Evolutionary conservation across 1,139 yeast genomes (phyloP).

Genomic region (Debaryomyces subglobosus): DNA sequence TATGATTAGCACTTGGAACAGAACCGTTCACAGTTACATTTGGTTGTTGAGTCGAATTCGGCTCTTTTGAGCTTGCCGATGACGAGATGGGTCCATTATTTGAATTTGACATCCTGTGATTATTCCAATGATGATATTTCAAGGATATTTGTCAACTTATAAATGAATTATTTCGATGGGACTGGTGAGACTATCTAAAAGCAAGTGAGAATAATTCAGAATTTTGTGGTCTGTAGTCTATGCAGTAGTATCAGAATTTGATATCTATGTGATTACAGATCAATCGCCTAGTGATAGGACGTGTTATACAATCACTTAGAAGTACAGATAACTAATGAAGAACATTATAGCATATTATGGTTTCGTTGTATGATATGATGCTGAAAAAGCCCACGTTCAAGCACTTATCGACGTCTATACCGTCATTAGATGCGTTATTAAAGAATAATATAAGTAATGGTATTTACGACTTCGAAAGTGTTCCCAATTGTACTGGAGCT

Average conservation of each 20-base stretch:
- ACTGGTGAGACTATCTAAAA: background rate
- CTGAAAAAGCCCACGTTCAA: slow-evolving; percentile 14
- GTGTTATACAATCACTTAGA: background rate
- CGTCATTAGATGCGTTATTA: slow-evolving; percentile 29
- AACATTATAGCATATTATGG: slow-evolving; percentile 14
- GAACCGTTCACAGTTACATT: slow-evolving; percentile 12
- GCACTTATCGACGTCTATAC: slow-evolving; percentile 29
- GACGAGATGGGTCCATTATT: background rate
- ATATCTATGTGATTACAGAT: background rate
- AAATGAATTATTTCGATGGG: slow-evolving; percentile 9
- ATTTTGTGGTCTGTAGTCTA: slow-evolving; percentile 7
- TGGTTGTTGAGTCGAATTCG: slow-evolving; percentile 6
- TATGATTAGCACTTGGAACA: background rate
- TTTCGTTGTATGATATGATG: slow-evolving; percentile 19
- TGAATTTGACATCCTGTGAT: background rate
- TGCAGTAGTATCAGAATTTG: background rate
- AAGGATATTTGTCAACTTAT: background rate
- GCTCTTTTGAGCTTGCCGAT: slow-evolving; percentile 9
- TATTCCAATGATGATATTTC: background rate
- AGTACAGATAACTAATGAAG: slow-evolving; percentile 1
- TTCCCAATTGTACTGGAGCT: slow-evolving; percentile 34
- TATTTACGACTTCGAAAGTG: slow-evolving; percentile 42
- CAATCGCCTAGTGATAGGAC: background rate
- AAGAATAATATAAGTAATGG: slow-evolving; percentile 19
- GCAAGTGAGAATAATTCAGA: slow-evolving; percentile 9